Evolutionary conservation across 768 basidiomycete species (phyloP).

Genomic region (Mrakia hoshinonis): DNA sequence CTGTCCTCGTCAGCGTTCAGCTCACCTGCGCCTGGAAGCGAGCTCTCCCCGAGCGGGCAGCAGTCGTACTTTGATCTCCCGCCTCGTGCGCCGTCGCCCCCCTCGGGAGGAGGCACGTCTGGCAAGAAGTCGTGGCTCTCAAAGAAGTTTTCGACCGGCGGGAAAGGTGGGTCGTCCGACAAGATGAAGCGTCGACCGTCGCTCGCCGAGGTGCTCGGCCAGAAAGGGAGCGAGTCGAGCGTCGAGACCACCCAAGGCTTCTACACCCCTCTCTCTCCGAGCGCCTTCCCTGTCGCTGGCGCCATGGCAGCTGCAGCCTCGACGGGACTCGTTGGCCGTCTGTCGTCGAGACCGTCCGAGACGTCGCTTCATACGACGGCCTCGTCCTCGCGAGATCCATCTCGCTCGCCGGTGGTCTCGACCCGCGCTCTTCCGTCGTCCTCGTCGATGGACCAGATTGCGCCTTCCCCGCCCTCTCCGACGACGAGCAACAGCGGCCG

Average conservation of each 20-base stretch:
- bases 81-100: conserved; percentile 19
- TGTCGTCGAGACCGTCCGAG: neutral
- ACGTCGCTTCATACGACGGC: neutral
- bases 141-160: conserved; percentile 36
- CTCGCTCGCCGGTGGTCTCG: neutral
- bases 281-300: neutral
- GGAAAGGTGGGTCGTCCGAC: neutral
- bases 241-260: conserved; percentile 28
- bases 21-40: conserved; percentile 26
- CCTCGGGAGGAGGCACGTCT: conserved; percentile 21
- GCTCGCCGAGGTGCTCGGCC: neutral
- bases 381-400: neutral
- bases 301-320: neutral
- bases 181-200: conserved; percentile 24
- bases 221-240: conserved; percentile 32
- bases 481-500: conserved; percentile 52
- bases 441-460: conserved; percentile 64
- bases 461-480: conserved; percentile 53
- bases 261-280: conserved; percentile 7
- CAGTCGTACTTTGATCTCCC: conserved; percentile 17
- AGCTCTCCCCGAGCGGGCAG: conserved; percentile 32
- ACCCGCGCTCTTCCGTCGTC: conserved; percentile 42
- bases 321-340: neutral
- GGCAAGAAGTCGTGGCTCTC: conserved; percentile 40
- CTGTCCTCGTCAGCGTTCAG: conserved; percentile 20